Evolutionary conservation across 2,329 filamentous ascomycete species (phyloP), one percentile per base, ranked within the genome.

Genomic region (Elsinoe batatas): DNA sequence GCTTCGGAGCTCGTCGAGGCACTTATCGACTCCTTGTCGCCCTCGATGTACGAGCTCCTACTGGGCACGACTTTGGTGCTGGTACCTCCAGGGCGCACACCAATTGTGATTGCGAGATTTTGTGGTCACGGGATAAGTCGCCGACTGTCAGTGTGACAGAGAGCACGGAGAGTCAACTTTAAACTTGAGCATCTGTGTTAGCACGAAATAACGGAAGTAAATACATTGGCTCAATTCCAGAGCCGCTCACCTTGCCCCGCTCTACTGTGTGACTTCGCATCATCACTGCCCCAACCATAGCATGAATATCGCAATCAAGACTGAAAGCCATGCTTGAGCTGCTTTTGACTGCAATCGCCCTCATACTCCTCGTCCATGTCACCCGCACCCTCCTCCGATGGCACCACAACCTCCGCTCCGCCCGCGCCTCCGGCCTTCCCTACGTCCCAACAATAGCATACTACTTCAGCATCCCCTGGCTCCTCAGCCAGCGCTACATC

Each of bases 391-490:
- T 13, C 10, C 10, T 38, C 10, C 7, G 6, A 3, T 38, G 26
- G 26, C 47, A 33, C 11, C 26, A 26, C 12, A 33, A 51, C 18
- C 13, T 38, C n/a, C 32, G 32, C 18, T 15, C 36, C 22, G 47
- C 47, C 20, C 47, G 18, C 36, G 17, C 15, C 3, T 51, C 47
- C 5, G 47, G 47, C 13, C 11, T 51, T 7, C 11, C 33, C 3
- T 38, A 38, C 33, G 12, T 51, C 15, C 17, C 37, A 26, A 33
- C 32, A 6, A 33, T 33, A 38, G 35, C 32, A 6, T 51, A 51
- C 33, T 51, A 38, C 47, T 51, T 51, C 33, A 51, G 35, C 33
- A 36, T 51, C 32, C 32, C 35, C n/a, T 51, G 47, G 47, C 47
- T 51, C 15, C n/a, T 51, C 12, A 15, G 26, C 20, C 47, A 51